Percentiles rank a stretch among this genome's conserved stretches.
Conservation (phyloP, 2,329 filamentous ascomycete species). For the Diplocarpon rosae region DNA sequence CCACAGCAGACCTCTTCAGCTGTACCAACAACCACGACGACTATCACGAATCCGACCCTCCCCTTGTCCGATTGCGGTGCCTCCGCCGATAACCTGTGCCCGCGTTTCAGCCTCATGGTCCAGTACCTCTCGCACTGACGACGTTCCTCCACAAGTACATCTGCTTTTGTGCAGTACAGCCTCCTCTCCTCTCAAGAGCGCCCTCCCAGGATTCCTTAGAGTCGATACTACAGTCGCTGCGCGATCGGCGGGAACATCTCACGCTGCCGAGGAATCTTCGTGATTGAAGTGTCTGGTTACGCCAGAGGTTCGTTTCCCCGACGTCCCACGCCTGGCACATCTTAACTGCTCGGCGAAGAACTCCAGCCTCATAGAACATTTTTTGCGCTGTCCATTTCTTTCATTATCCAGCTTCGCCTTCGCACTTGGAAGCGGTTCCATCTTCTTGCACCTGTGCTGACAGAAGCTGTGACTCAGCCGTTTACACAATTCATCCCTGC, state of each 20-base stretch:
- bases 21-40: not conserved
- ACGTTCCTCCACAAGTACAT: not conserved
- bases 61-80: not conserved
- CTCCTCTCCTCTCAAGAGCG: slow-evolving; percentile 2
- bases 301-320: slow-evolving; percentile 6
- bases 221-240: not conserved
- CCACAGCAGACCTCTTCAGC: not conserved
- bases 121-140: not conserved
- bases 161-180: not conserved
- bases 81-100: not conserved
- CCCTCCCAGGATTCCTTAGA: not conserved
- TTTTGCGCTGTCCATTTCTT: not conserved
- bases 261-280: slow-evolving; percentile 1
- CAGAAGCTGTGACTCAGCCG: slow-evolving; percentile 9
- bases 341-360: not conserved
- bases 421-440: not conserved
- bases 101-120: not conserved
- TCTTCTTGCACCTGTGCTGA: slow-evolving; percentile 4
- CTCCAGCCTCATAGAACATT: not conserved
- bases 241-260: slow-evolving; percentile 10
- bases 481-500: slow-evolving; percentile 5
- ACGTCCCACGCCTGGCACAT: not conserved
- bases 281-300: not conserved
- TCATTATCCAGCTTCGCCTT: not conserved
- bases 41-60: not conserved